Evolutionary conservation across 2,329 filamentous ascomycete species (phyloP), one percentile per base, ranked within the genome.

Genomic region (Phaeosphaeriaceae sp.): DNA sequence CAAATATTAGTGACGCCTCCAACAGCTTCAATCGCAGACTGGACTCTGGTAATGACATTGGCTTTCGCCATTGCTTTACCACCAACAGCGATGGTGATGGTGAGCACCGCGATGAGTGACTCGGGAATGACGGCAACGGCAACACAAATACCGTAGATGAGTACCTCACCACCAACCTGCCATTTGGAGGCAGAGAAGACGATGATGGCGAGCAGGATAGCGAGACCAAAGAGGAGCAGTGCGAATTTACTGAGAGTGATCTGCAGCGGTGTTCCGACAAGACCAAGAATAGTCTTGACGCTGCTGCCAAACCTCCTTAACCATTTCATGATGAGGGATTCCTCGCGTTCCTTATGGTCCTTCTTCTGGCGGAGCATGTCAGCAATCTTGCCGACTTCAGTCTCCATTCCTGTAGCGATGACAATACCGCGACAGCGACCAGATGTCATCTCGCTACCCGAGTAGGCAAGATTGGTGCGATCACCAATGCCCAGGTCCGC

Each of bases 221-320:
- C 93, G 51, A 92, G 85, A 48, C 84, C 88, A 71, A 96, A 96
- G 1, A 96, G 85, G 3, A 92, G 74, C 45, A 95, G 88, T 25
- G 93, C 92, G 70, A 97, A 89, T 77, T 93, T 92, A 79, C 90
- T 92, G 51, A 97, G 84, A 71, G 91, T 94, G 65, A 90, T 89
- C 79, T 96, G 92, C 47, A 97, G 82, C 0, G 93, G 93, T 1
- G 93, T 96, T 50, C 92, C 92, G 54, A 91, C 84, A 58, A 91
- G 83, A 51, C 89, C 89, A 9, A 91, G 80, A 69, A 91, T 80
- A 17, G 77, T 77, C 70, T 81, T 83, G 48, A 79, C 65, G 57
- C 66, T 78, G 48, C 59, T 76, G 50, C 69, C 67, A 71, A 76
- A 73, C 47, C 69, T 74, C 58, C 66, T 72, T 45, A 51, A 55